These are phyloP conservation scores for Eutypella sp. DNA, from an alignment of 2,329 filamentous ascomycete species.

Conservation along the genomic window DNA sequence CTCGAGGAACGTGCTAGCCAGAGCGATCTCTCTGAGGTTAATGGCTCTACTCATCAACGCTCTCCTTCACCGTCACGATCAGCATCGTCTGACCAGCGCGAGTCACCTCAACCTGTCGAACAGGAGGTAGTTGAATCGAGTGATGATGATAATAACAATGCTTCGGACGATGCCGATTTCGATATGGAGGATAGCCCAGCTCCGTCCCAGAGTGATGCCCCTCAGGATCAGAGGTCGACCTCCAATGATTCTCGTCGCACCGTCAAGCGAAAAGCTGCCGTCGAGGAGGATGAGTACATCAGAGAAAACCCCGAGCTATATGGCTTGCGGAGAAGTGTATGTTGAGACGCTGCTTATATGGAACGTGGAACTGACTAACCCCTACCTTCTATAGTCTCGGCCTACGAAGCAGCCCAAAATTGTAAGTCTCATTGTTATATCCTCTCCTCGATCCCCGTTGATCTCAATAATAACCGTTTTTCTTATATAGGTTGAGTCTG, in stretches of 20 bases:
- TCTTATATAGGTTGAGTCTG: constrained; percentile 34
- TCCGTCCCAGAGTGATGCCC: constrained; percentile 40
- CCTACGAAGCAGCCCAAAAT: constrained; percentile 54
- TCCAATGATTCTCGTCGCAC: constrained; percentile 66
- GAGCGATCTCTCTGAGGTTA: constrained; percentile 71
- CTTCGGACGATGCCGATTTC: constrained; percentile 68
- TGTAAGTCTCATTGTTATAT: constrained; percentile 34
- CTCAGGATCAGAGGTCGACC: constrained; percentile 54
- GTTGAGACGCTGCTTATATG: constrained; percentile 28
- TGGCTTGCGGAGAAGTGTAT: constrained; percentile 86
- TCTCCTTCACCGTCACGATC: constrained; percentile 39
- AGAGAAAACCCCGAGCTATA: constrained; percentile 91
- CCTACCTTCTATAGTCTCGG: constrained; percentile 44
- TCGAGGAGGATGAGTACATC: constrained; percentile 78
- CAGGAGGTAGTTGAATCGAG: constrained; percentile 34
- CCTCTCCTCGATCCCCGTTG: not conserved
- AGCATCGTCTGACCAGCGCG: constrained; percentile 33
- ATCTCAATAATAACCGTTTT: constrained; percentile 5
- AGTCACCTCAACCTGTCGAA: constrained; percentile 30
- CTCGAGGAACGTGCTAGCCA: constrained; percentile 51
- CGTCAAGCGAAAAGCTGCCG: constrained; percentile 65
- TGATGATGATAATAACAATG: constrained; percentile 48
- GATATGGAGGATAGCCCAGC: constrained; percentile 62
- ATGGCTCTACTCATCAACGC: constrained; percentile 48
- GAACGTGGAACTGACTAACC: not conserved